Conservation (phyloP, 768 basidiomycete species). For the Melanogaster broomeanus region DNA sequence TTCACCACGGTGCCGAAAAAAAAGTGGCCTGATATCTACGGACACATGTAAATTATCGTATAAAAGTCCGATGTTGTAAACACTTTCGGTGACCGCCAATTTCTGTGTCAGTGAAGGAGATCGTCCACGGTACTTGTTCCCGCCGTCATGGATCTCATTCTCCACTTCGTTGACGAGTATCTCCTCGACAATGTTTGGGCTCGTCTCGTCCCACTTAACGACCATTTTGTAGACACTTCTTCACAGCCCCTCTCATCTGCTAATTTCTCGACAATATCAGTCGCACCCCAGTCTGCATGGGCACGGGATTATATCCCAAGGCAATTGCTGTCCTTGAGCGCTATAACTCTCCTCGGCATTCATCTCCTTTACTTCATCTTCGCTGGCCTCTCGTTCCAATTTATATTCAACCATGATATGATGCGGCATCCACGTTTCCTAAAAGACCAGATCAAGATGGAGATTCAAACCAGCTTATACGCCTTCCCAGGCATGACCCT, state of each 20-base stretch:
- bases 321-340: slow-evolving; percentile 70
- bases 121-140: background rate
- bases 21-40: slow-evolving; percentile 35
- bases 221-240: slow-evolving; percentile 41
- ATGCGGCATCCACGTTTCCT: slow-evolving; percentile 94
- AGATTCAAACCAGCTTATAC: slow-evolving; percentile 73
- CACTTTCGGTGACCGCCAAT: no score
- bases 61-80: no score
- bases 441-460: slow-evolving; percentile 79
- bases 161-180: slow-evolving; percentile 67
- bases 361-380: slow-evolving; percentile 86
- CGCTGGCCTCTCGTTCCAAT: slow-evolving; percentile 79
- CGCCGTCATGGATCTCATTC: slow-evolving; percentile 76
- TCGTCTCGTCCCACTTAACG: slow-evolving; percentile 59
- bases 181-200: slow-evolving; percentile 83
- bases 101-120: no score
- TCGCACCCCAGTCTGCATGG: slow-evolving; percentile 67
- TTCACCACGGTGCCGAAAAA: slow-evolving; percentile 9
- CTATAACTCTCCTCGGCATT: slow-evolving; percentile 80
- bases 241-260: slow-evolving; percentile 27
- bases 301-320: slow-evolving; percentile 81
- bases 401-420: slow-evolving; percentile 94
- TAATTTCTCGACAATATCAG: slow-evolving; percentile 42
- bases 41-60: slow-evolving; percentile 6
- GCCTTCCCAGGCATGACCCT: slow-evolving; percentile 84